Evolutionary conservation across 345 rosid genomes (phyloP), one percentile per base, ranked within the genome.

Genomic region (Eucalyptus leucophloia): DNA sequence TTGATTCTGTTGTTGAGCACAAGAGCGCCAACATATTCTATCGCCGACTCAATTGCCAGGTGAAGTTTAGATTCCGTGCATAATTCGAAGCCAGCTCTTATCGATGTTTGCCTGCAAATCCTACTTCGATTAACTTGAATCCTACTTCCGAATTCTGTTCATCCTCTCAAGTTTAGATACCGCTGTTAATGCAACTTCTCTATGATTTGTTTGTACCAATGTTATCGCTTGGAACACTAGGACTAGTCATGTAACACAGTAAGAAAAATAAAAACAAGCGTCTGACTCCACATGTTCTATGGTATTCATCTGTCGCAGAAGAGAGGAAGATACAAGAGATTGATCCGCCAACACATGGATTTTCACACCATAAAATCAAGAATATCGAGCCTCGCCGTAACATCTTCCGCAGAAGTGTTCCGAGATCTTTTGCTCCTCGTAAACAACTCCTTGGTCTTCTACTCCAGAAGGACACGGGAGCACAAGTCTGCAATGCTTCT

Each of bases 21-120:
- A 94, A 94, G 83, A 93, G 96, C 53, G 96, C 96, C 67, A 89
- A 88, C 23, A 95, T 95, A 88, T 97, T 97, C 65, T 92, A 93
- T 15, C 92, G 93, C 32, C 93, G 96, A 45, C 97, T 95, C 86
- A 98, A 97, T 92, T 94, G 98, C 92, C 99, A 97, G 99, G 99
- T 97, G 92, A 47, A 86, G 89, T 34, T 51, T 32, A 49, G 50
- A 60, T 37, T 72, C 45, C 0, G 44, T 77, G 85, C 85, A 40
- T 21, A 40, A 77, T 40, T 40, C 30, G 1, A 72, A 37, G 82
- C 28, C 82, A 19, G 45, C 82, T 72, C 45, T 72, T 37, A 19
- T 37, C 26, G 9, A 77, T 77, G 85, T 77, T 77, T 7, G 47
- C 47, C 47, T 0, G 16, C 30, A 12, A 19, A 34, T 72, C 44